Base-by-base conservation (phyloP, 2,329 filamentous ascomycete species). In the Chaetothyriales sp. region DNA sequence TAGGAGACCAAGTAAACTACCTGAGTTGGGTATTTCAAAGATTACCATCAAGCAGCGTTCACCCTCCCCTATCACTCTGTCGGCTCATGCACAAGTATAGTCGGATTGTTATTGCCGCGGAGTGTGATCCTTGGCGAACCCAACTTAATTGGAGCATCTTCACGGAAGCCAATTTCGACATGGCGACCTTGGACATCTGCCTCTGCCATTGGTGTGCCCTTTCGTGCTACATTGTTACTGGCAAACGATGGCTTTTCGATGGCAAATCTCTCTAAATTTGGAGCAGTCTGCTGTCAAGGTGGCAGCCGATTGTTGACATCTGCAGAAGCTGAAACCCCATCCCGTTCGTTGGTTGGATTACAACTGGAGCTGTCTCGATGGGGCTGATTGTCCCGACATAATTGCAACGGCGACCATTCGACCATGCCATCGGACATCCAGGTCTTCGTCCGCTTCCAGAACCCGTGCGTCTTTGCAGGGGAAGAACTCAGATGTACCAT, bases 401-500 rank as follows among this genome's bases (percentile, higher is more conserved):
- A 40, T 15, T 40, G 13, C 33, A 15, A 40, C 15, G 10, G 33
- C 13, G 33, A 13, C 33, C 33, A 5, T 40, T 5, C 8, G 15
- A 40, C 33, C 33, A 73, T 74, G 67, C 70, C 72, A 66, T 79
- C 76, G 70, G 90, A 94, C 73, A 88, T 98, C 67, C 86, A 89
- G 68, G 90, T 95, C 69, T 95, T 90, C 68, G 87, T 98, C 68
- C 83, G 84, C 72, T 98, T 90, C 86, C 85, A 88, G 67, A 86
- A 94, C 66, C 83, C 90, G 68, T 89, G 86, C 56, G 87, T 98
- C 63, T 98, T 97, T 71, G 87, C 92, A 52, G 92, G 92, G 69
- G 92, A 98, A 74, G 85, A 95, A 65, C 80, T 97, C 64, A 86
- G 89, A 71, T 97, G 92, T 70, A 89, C 83, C 60, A 94, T 98